Conservation (phyloP, 306 rosid species). For the Acacia confusa region DNA sequence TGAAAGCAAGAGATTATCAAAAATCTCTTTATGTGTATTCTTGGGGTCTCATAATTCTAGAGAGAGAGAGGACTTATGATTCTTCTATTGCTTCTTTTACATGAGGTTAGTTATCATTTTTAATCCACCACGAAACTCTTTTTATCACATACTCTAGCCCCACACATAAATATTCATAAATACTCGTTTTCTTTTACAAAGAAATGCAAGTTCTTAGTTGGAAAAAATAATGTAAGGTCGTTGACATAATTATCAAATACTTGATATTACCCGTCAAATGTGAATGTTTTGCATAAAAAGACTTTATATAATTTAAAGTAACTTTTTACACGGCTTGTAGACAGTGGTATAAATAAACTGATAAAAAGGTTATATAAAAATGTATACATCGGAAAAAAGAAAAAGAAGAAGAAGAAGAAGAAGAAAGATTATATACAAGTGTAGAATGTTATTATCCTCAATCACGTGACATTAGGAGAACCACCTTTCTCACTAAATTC, state of each 20-base stretch:
- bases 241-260: not conserved
- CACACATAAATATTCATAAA: constrained; percentile 13
- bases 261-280: not conserved
- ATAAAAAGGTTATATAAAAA: too few species aligned
- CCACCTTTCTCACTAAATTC: too few species aligned
- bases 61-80: constrained; percentile 3
- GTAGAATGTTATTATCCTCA: too few species aligned
- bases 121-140: constrained; percentile 34
- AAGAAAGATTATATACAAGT: too few species aligned
- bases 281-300: not conserved
- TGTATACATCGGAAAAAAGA: too few species aligned
- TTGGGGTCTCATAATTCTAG: constrained; percentile 27
- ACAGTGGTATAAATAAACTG: too few species aligned
- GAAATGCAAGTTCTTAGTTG: not conserved
- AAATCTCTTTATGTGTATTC: not conserved
- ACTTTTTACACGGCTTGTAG: too few species aligned
- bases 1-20: constrained; percentile 43
- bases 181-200: not conserved
- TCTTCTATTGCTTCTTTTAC: constrained; percentile 30
- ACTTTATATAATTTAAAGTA: too few species aligned
- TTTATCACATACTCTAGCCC: constrained; percentile 30
- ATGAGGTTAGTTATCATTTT: constrained; percentile 35
- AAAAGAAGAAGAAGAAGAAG: too few species aligned
- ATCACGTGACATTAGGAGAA: too few species aligned
- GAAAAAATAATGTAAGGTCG: too few species aligned